phyloP scores from a whole-genome alignment of 345 rosid genomes.

The Kandelia obovata region DNA sequence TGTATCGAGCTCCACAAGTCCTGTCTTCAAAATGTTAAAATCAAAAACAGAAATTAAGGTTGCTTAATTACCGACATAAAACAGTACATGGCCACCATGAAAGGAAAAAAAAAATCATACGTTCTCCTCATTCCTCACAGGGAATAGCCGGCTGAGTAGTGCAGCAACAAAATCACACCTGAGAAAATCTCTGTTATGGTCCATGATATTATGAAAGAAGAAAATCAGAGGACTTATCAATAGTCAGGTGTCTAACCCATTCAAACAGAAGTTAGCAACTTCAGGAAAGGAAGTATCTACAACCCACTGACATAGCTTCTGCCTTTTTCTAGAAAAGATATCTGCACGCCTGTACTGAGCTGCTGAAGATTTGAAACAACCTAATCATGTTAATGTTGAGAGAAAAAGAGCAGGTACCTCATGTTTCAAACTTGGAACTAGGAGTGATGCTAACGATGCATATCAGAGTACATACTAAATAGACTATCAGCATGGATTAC shows the following conservation, averaged over 20 bases:
- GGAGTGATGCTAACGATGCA: no score
- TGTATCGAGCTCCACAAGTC: conserved; percentile 21
- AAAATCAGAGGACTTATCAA: conserved; percentile 6
- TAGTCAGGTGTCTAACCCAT: conserved; percentile 42
- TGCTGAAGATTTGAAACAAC: conserved; percentile 32
- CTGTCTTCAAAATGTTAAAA: conserved; percentile 22
- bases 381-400: conserved; percentile 5
- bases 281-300: conserved; percentile 45
- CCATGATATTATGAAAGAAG: conserved; percentile 20
- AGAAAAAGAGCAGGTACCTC: background rate
- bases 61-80: conserved; percentile 16
- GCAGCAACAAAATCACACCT: conserved; percentile 55
- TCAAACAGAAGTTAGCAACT: conserved; percentile 36
- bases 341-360: conserved; percentile 30
- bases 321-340: conserved; percentile 51
- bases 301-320: conserved; percentile 52
- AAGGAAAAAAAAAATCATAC: conserved; percentile 37
- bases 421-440: background rate
- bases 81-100: conserved; percentile 6
- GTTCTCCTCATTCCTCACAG: conserved; percentile 34
- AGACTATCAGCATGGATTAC: no score
- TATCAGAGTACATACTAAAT: no score
- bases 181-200: conserved; percentile 27
- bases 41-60: conserved; percentile 29
- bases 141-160: conserved; percentile 51